These are phyloP conservation scores for Mycena galopus DNA, from an alignment of 768 basidiomycete species.

Conservation along the genomic window DNA sequence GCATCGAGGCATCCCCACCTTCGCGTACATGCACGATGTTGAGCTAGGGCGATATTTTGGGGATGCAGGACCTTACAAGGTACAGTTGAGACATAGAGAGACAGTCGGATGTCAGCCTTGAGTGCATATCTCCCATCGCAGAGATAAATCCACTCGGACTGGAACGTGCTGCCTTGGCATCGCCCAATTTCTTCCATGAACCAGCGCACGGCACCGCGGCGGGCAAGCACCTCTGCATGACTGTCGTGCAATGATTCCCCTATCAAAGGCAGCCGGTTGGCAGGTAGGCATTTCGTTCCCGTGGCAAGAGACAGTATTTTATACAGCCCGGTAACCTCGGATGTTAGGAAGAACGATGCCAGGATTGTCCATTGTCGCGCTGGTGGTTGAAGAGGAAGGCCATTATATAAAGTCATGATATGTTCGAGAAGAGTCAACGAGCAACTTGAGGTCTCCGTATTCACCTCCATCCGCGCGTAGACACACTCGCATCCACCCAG, in stretches of 20 bases:
- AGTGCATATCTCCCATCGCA: constrained; percentile 58
- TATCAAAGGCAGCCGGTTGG: constrained; percentile 64
- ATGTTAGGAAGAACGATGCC: constrained; percentile 65
- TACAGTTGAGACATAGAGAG: constrained; percentile 78
- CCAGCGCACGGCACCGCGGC: constrained; percentile 85
- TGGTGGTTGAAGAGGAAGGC: constrained; percentile 66
- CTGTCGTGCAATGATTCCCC: constrained; percentile 91
- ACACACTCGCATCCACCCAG: too few relatives aligned
- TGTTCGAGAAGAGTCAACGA: constrained; percentile 36
- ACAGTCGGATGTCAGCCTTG: constrained; percentile 60
- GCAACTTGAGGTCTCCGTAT: constrained; percentile 8
- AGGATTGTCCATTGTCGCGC: constrained; percentile 73
- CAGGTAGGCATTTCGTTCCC: constrained; percentile 90
- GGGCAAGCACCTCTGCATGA: constrained; percentile 93
- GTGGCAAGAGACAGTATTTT: constrained; percentile 82
- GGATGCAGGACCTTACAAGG: constrained; percentile 57
- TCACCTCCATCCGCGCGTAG: too few relatives aligned
- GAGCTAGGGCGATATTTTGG: constrained; percentile 17
- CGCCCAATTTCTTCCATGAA: constrained; percentile 77
- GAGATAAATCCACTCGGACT: constrained; percentile 65
- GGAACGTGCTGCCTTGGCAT: constrained; percentile 36
- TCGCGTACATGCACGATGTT: constrained; percentile 15
- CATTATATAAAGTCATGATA: constrained; percentile 59
- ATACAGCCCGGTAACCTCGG: constrained; percentile 34
- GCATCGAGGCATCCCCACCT: constrained; percentile 94